phyloP scores from a whole-genome alignment of 345 rosid genomes.

The Citrus trifoliata region DNA sequence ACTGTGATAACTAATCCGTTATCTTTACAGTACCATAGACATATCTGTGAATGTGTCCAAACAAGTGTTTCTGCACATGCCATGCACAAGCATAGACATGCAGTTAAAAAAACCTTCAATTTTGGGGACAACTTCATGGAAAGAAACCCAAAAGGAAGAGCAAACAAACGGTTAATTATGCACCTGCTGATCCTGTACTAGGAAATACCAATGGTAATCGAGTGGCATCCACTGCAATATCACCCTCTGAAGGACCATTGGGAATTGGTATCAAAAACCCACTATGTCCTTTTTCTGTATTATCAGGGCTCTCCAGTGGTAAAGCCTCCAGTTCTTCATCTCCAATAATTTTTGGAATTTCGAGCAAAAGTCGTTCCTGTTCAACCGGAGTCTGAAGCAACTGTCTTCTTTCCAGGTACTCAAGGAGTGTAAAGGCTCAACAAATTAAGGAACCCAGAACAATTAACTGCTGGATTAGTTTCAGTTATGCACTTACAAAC shows the following conservation, averaged over 20 bases:
- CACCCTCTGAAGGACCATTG: constrained; percentile 26
- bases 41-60: background rate
- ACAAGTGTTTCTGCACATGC: background rate
- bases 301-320: constrained; percentile 25
- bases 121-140: background rate
- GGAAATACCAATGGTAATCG: constrained; percentile 22
- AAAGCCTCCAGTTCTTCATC: constrained; percentile 40
- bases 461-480: constrained; percentile 6
- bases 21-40: background rate
- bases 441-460: constrained; percentile 50
- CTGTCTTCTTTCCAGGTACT: constrained; percentile 70
- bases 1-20: background rate
- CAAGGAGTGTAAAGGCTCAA: constrained; percentile 48
- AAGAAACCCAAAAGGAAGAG: background rate
- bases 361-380: constrained; percentile 50
- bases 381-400: constrained; percentile 67
- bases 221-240: constrained; percentile 22
- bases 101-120: background rate
- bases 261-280: constrained; percentile 25
- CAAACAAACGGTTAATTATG: constrained; percentile 6
- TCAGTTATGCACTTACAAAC: background rate
- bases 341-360: constrained; percentile 57
- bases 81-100: background rate
- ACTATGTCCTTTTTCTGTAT: constrained; percentile 16
- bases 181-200: constrained; percentile 31